Evolutionary conservation across 805 yeast species (phyloP), one percentile per base, ranked within the genome.

Genomic region (Metschnikowia gelsemii): DNA sequence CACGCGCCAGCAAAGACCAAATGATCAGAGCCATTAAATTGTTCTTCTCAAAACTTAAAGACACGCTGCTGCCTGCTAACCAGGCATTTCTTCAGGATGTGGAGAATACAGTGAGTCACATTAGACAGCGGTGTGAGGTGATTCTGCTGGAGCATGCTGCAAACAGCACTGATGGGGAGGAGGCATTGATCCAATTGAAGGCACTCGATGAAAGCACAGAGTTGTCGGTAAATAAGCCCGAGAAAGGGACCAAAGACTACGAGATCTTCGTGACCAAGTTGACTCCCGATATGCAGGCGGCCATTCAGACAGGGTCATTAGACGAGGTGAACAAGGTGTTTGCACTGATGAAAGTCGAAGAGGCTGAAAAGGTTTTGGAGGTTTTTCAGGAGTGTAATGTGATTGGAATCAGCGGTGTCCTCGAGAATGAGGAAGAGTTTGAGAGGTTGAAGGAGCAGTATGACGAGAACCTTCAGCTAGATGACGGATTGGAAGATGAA

Each of bases 261-360:
- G 76, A 77, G 41, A 64, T 74, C 3, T 86, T 89, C 59, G 52
- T 57, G 23, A 63, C 75, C 14, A 64, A 74, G 42, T 64, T 86
- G 40, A 82, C 88, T 0, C 59, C 62, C 11, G 66, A 67, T 7
- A 80, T 91, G 81, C 87, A 81, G 62, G 68, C 61, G 8, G 99
- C 99, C 0, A 72, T 91, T n/a, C 70, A 73, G 55, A 76, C 93
- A 0, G 76, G 75, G 27, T 72, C 78, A 6, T 70, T 91, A 41
- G 96, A 87, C 50, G 82, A 77, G 47, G 88, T 91, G 42, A 91
- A 91, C 66, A 75, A 79, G 51, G 91, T 87, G 2, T 87, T 91
- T 61, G 91, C 83, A 2, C 68, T 71, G 6, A 75, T 86, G 75
- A 71, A 79, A 17, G 70, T 90, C 3, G 84, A 74, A 8, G 90